phyloP scores from a whole-genome alignment of 371 early-diverging fungal genomes.

The Rhizopus delemar region DNA sequence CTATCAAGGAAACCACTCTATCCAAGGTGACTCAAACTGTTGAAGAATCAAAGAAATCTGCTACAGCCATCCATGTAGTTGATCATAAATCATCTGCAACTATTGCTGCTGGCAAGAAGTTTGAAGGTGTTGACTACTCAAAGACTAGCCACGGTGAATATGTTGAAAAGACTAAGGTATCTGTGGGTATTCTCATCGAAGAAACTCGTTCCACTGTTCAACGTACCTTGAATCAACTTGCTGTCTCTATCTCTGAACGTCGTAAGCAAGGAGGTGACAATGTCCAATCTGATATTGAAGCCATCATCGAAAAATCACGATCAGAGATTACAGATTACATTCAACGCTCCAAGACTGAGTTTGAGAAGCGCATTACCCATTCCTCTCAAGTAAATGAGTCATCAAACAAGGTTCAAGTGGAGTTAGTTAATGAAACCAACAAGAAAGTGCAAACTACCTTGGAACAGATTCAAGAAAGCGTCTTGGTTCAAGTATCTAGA shows the following conservation, averaged over 20 bases:
- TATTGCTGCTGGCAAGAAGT: slow-evolving; percentile 28
- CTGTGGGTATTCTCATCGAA: slow-evolving; percentile 28
- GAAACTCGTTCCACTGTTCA: slow-evolving; percentile 23
- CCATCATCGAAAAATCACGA: slow-evolving; percentile 27
- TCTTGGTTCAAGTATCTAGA: slow-evolving; percentile 23
- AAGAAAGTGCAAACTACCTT: slow-evolving; percentile 28
- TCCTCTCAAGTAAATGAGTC: background rate
- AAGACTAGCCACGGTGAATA: slow-evolving; percentile 16
- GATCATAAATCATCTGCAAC: slow-evolving; percentile 17
- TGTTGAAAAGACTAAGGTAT: slow-evolving; percentile 27
- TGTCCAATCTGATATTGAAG: slow-evolving; percentile 26
- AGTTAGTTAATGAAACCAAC: slow-evolving; percentile 23
- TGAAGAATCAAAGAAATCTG: slow-evolving; percentile 20
- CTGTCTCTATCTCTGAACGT: slow-evolving; percentile 26
- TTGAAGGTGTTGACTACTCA: slow-evolving; percentile 28
- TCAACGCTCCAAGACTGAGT: slow-evolving; percentile 14
- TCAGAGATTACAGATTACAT: slow-evolving; percentile 21
- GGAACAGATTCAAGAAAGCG: slow-evolving; percentile 25
- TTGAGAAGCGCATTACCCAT: slow-evolving; percentile 22
- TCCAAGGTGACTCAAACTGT: slow-evolving; percentile 10
- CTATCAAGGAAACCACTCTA: slow-evolving; percentile 16
- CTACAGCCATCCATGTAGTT: slow-evolving; percentile 11
- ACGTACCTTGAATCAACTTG: slow-evolving; percentile 22
- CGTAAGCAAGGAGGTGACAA: slow-evolving; percentile 35
- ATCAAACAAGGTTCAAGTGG: slow-evolving; percentile 8